Evolutionary conservation across 2,329 filamentous ascomycete genomes (phyloP).

Genomic region (Akanthomyces muscarius): DNA sequence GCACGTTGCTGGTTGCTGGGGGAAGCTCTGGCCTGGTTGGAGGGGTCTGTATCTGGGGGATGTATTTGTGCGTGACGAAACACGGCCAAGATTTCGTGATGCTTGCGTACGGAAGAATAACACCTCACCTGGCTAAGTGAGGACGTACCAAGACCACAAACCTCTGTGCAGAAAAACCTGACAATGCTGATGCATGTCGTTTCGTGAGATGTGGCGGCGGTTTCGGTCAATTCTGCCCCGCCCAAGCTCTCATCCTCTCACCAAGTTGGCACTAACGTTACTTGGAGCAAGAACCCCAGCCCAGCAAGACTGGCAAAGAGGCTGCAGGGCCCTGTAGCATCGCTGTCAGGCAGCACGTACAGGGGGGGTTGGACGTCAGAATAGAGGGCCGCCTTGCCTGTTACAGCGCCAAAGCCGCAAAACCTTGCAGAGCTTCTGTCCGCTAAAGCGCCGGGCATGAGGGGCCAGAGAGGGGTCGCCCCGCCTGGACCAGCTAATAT

Average conservation of each 20-base stretch:
- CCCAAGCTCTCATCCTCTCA: not conserved
- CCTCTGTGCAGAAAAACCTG: not conserved
- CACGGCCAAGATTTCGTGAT: not conserved
- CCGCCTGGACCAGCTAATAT: slow-evolving; percentile 4
- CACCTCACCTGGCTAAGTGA: too few relatives aligned
- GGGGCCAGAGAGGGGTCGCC: not conserved
- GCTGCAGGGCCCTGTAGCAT: not conserved
- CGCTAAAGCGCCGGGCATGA: not conserved
- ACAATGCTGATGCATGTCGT: not conserved
- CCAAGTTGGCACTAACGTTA: not conserved
- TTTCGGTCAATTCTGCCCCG: slow-evolving; percentile 9
- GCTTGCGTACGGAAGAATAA: not conserved
- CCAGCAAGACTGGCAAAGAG: too few relatives aligned
- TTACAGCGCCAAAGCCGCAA: not conserved
- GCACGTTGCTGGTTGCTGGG: slow-evolving; percentile 15
- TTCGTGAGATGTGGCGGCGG: slow-evolving; percentile 14
- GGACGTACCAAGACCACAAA: too few relatives aligned
- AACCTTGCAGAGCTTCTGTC: not conserved
- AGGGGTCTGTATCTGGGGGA: not conserved
- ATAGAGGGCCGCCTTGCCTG: not conserved
- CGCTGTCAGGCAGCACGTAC: not conserved
- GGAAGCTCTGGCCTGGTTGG: not conserved
- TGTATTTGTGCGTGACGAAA: not conserved
- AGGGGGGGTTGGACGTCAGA: not conserved
- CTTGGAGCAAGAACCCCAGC: not conserved